Conservation (phyloP, 1,284 basidiomycete genomes). For the Stygiomarasmius scandens region DNA sequence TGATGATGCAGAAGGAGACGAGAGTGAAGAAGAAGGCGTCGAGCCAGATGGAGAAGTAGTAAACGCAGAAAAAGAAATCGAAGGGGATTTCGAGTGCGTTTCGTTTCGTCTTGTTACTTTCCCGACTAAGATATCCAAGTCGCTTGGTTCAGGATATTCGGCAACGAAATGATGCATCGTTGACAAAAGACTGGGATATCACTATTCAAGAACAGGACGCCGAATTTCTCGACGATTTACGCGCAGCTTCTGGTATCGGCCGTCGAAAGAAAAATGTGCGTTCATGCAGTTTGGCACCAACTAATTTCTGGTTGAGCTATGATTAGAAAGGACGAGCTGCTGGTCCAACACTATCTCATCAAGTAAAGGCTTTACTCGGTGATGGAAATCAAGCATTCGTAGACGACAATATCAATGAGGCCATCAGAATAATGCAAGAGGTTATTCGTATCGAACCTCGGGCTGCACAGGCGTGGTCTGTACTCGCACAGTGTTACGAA, state of each 20-base stretch:
- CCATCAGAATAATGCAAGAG: conserved; percentile 84
- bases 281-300: not conserved
- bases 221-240: conserved; percentile 69
- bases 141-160: conserved; percentile 67
- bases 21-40: conserved; percentile 21
- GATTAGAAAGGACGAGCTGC: conserved; percentile 36
- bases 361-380: conserved; percentile 82
- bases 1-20: conserved; percentile 1
- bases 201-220: conserved; percentile 65
- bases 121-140: conserved; percentile 33
- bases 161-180: conserved; percentile 48
- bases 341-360: conserved; percentile 71
- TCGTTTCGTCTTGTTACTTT: not conserved
- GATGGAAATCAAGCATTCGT: conserved; percentile 90
- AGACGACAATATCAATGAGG: conserved; percentile 66
- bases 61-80: conserved; percentile 42
- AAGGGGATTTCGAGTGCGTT: conserved; percentile 50
- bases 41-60: conserved; percentile 19
- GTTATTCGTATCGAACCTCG: conserved; percentile 93
- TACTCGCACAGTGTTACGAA: conserved; percentile 79
- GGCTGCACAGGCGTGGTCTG: conserved; percentile 83
- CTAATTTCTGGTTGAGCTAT: not conserved
- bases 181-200: conserved; percentile 71
- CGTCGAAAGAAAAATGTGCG: conserved; percentile 51
- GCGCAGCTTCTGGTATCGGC: conserved; percentile 73